These are phyloP conservation scores for Leishmania mexicana DNA, from an alignment of 208 protist genomes.

Conservation along the genomic window DNA sequence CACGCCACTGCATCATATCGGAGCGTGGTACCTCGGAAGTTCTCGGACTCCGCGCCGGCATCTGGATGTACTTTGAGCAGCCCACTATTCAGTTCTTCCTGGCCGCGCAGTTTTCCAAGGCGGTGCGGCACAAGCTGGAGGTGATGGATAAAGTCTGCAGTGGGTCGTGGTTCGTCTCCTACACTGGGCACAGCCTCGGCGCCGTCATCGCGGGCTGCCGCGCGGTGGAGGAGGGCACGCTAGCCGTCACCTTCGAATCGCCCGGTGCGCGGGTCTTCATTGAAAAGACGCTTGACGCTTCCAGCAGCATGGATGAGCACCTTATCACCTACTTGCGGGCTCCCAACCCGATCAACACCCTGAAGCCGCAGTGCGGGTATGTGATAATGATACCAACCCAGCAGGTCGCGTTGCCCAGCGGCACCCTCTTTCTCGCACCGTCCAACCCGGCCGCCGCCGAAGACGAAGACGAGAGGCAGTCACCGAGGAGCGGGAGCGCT, in stretches of 20 bases:
- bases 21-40: constrained; percentile 88
- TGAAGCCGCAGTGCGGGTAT: constrained; percentile 87
- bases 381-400: constrained; percentile 69
- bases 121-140: constrained; percentile 59
- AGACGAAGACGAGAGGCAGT: constrained; percentile 11
- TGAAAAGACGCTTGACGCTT: constrained; percentile 46
- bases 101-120: constrained; percentile 83
- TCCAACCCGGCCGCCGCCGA: constrained; percentile 3
- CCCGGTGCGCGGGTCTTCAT: constrained; percentile 78
- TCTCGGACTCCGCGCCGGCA: constrained; percentile 72
- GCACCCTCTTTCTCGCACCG: constrained; percentile 32
- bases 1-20: constrained; percentile 81
- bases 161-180: constrained; percentile 67
- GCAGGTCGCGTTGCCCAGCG: constrained; percentile 25
- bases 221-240: constrained; percentile 75
- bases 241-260: constrained; percentile 88
- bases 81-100: constrained; percentile 87
- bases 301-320: constrained; percentile 34
- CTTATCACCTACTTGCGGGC: constrained; percentile 82
- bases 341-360: constrained; percentile 91
- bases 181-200: constrained; percentile 92
- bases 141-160: constrained; percentile 18
- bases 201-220: constrained; percentile 83
- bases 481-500: neutral
- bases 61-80: constrained; percentile 93